Base-by-base conservation (phyloP, 1,284 basidiomycete genomes). In the Ganoderma lucidum region DNA sequence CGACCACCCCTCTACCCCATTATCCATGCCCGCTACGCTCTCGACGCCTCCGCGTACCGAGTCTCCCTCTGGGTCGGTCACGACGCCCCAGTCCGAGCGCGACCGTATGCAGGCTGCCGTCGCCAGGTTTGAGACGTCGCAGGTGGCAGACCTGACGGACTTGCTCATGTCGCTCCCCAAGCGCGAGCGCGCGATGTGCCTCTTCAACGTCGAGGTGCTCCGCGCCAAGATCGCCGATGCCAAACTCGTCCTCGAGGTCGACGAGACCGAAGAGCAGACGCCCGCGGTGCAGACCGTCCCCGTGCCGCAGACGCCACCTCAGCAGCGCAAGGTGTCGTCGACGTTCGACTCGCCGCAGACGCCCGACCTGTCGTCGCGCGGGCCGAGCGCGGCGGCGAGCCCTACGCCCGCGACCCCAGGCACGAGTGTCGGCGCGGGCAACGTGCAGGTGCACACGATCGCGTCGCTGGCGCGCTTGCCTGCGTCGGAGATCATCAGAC, bases 151-250 rank as follows among this genome's bases (percentile, higher is more conserved):
- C 71, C 85, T 96, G 64, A 90, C 92, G 0, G 93, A 94, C 62
- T 83, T 97, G 64, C 82, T 97, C 44, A 93, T 95, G 87, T 90
- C 90, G 72, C 84, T 97, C 32, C 91, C 93, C 3, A 96, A 96
- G 81, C 90, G 93, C 73, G 96, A 97, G 74, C 89, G 95, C 3
- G 95, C 94, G 0, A 86, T 97, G 88, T 96, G 94, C 80, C 83
- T 97, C 55, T 97, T 97, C 85, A 97, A 96, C 74, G 84, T 86
- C 10, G 94, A 96, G 73, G 87, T 94, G 48, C 84, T 97, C 42
- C 86, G 89, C 65, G 84, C 83, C 30, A 97, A 97, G 81, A 84
- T 97, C 15, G 87, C 87, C 1, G 95, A 96, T 75, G 96, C 96
- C 10, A 93, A 91, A 81, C 84, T 88, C 75, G 92, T 97, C 19